Base-by-base conservation (phyloP, 352 stramenopile species). In the Aphanomyces astaci region DNA sequence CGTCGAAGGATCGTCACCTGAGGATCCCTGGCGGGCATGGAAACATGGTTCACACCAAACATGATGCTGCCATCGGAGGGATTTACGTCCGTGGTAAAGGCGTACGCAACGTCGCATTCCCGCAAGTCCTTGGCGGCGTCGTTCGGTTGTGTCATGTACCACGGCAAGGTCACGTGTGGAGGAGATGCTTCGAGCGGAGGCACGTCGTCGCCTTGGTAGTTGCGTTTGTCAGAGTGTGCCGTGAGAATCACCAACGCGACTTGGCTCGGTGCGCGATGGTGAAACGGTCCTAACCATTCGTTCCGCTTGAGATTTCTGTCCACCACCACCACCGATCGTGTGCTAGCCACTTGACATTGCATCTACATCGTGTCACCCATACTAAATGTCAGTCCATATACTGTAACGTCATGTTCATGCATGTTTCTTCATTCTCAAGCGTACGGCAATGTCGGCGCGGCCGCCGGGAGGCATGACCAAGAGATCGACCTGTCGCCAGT, bases 31-130 rank as follows among this genome's bases (percentile, higher is more conserved):
- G 10, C 19, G 22, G 7, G 7, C 17, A 63, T 63, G 17, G 24
- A 33, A 55, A 40, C 48, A 15, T 45, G 30, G 48, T 66, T 66
- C 39, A 66, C 60, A 24, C 60, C 60, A 59, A 45, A 66, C 15
- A 55, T 24, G 25, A 55, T 24, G 33, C 27, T 17, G 33, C 3
- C 60, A 66, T 57, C 7, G 24, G 39, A 19, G 43, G n/a, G n/a
- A n/a, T 43, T 17, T 57, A 11, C 28, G 60, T 66, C 45, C 17
- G 60, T 45, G 5, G 36, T 66, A 17, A 90, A 75, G 0, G 82
- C 88, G 69, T 90, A 90, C 66, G 89, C 82, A 64, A 88, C 89
- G 33, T 75, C 72, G 76, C 90, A 90, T n/a, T n/a, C n/a, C 64
- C 76, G 77, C 72, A 80, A 86, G 52, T 49, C 54, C 5, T 71